Percentiles rank a stretch among this genome's conserved stretches.
These are phyloP conservation scores for Lactarius hengduanensis DNA, from an alignment of 768 basidiomycete species.

Conservation along the genomic window DNA sequence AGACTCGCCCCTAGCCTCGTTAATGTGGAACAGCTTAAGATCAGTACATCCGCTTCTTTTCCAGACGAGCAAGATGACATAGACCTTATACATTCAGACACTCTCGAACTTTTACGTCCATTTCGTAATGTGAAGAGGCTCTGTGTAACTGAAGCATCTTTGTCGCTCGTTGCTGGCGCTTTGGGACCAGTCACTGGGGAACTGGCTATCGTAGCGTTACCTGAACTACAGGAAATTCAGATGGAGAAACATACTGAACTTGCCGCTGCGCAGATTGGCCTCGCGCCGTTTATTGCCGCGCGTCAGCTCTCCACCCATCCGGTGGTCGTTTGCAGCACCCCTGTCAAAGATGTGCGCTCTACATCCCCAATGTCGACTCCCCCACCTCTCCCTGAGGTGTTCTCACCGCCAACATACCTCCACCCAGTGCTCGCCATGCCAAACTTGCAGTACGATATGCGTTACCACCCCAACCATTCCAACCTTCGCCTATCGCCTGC, in stretches of 20 bases:
- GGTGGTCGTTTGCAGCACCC: neutral
- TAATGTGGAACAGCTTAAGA: neutral
- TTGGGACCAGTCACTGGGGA: neutral
- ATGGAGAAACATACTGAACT: neutral
- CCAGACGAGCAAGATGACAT: neutral
- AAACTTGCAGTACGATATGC: slow-evolving; percentile 10
- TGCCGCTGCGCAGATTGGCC: neutral
- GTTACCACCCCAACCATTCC: neutral
- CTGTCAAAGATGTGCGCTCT: too few species aligned
- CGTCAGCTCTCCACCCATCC: neutral
- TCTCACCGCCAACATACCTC: neutral
- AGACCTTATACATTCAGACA: neutral
- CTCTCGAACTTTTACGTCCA: neutral
- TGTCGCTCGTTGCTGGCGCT: neutral
- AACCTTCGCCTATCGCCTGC: neutral
- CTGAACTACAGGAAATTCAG: neutral
- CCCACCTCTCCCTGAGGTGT: too few species aligned
- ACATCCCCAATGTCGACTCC: too few species aligned
- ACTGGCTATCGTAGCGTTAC: neutral
- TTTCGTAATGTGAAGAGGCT: neutral
- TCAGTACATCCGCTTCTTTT: slow-evolving; percentile 3
- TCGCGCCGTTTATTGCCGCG: neutral
- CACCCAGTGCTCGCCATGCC: neutral
- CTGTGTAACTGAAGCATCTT: neutral
- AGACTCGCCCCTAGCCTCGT: neutral